Conservation (phyloP, 768 basidiomycete genomes). For the Crucibulum laeve region DNA sequence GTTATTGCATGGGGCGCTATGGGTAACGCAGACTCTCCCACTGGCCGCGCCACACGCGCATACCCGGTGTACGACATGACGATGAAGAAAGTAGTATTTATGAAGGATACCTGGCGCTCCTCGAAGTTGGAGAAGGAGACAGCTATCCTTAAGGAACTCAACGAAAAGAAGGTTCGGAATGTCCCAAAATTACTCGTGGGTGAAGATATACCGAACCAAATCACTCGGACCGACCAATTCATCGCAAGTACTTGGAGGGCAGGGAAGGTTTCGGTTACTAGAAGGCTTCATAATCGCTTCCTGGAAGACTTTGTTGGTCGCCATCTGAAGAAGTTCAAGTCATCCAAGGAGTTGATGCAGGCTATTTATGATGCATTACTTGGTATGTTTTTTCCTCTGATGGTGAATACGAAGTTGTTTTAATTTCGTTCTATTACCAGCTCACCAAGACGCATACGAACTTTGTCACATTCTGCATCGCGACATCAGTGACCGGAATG, state of each 20-base stretch:
- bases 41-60: conserved; percentile 17
- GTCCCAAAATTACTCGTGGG: conserved; percentile 22
- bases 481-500: conserved; percentile 21
- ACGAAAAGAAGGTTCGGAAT: conserved; percentile 11
- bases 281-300: conserved; percentile 16
- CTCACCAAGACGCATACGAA: conserved; percentile 14
- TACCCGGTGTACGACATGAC: conserved; percentile 12
- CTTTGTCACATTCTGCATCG: conserved; percentile 15
- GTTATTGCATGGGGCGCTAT: conserved; percentile 8
- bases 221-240: conserved; percentile 10
- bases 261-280: conserved; percentile 5
- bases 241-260: conserved; percentile 8
- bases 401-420: neutral
- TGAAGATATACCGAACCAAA: conserved; percentile 15
- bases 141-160: conserved; percentile 13
- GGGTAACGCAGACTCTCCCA: conserved; percentile 11
- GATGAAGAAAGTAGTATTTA: conserved; percentile 13
- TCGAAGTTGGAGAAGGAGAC: conserved; percentile 14
- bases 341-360: conserved; percentile 13
- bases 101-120: conserved; percentile 27
- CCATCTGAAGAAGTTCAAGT: conserved; percentile 7
- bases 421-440: conserved; percentile 8
- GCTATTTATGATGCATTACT: conserved; percentile 16
- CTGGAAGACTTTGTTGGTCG: conserved; percentile 12
- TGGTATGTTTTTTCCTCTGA: conserved; percentile 11